These are phyloP conservation scores for Trichophyton simii DNA, from an alignment of 2,329 filamentous ascomycete genomes.

Conservation along the genomic window DNA sequence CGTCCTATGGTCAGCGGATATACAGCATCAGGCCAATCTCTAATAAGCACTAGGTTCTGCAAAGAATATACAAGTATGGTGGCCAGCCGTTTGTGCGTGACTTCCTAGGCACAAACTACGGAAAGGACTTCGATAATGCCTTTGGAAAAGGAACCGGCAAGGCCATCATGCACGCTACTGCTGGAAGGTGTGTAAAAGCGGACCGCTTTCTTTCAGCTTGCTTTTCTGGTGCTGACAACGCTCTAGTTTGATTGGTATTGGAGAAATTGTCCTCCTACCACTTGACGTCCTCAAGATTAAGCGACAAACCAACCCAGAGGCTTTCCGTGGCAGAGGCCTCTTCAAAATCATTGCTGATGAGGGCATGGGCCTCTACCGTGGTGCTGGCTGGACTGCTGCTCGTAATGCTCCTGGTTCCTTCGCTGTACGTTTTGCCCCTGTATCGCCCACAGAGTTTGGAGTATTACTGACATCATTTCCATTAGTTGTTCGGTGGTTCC, in stretches of 20 bases:
- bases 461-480: constrained; percentile 9
- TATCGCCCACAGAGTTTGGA: constrained; percentile 14
- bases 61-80: constrained; percentile 97
- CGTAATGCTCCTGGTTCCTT: constrained; percentile 95
- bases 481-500: constrained; percentile 84
- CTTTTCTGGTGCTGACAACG: constrained; percentile 9
- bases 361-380: constrained; percentile 88
- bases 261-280: constrained; percentile 88
- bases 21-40: neutral
- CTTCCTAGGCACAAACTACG: constrained; percentile 69
- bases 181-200: constrained; percentile 55
- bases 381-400: constrained; percentile 94
- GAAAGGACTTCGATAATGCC: constrained; percentile 67
- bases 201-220: neutral
- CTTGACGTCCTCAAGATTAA: constrained; percentile 99
- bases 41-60: constrained; percentile 49
- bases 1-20: neutral
- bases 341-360: constrained; percentile 84
- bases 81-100: constrained; percentile 92
- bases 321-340: constrained; percentile 86
- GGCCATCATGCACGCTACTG: constrained; percentile 93
- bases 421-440: constrained; percentile 51
- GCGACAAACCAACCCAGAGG: constrained; percentile 96
- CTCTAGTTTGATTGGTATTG: constrained; percentile 77
- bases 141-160: constrained; percentile 98